Evolutionary conservation across 202 grass and related monocot species (phyloP), one percentile per base, ranked within the genome.

Genomic region (Eragrostis tef): DNA sequence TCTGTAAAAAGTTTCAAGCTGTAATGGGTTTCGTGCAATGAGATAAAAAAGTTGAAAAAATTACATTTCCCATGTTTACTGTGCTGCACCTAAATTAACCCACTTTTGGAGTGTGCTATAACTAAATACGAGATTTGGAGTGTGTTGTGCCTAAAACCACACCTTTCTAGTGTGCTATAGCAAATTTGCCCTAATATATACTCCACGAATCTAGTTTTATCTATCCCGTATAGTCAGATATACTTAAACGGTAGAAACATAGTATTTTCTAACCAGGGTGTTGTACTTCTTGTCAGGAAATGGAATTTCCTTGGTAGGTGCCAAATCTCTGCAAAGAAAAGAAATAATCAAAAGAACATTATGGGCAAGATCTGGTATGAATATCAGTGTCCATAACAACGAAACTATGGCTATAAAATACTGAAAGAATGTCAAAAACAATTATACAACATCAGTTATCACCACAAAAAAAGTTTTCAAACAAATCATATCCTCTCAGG

Each of bases 271-370:
- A 58, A 98, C 95, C 92, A 93, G 76, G 79, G 74, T 91, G 59
- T 11, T 91, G 57, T 89, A 98, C 58, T 93, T 94, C 92, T 89
- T 94, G 31, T 79, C 72, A 86, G 88, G 78, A 49, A 79, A 66
- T 86, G 79, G 78, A 88, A 88, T 93, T 60, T 64, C 41, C 56
- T 34, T 80, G 77, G 75, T 80, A 36, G 86, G 84, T 64, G 88
- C 74, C 77, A 81, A 78, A 79, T 93, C 92, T 87, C 95, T 98
- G 95, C 51, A 89, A 85, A 47, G 22, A 77, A 79, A 60, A 89
- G 9, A 68, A 64, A 69, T 62, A 61, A 68, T 62, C n/a, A 75
- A 9, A 74, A 73, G 44, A 67, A 75, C 57, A 70, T 52, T 61
- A 22, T 65, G 49, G 11, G 50, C 6, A 49, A 27, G 56, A 70